Conservation (phyloP, 2,329 filamentous ascomycete species). For the Exophiala viscosa region DNA sequence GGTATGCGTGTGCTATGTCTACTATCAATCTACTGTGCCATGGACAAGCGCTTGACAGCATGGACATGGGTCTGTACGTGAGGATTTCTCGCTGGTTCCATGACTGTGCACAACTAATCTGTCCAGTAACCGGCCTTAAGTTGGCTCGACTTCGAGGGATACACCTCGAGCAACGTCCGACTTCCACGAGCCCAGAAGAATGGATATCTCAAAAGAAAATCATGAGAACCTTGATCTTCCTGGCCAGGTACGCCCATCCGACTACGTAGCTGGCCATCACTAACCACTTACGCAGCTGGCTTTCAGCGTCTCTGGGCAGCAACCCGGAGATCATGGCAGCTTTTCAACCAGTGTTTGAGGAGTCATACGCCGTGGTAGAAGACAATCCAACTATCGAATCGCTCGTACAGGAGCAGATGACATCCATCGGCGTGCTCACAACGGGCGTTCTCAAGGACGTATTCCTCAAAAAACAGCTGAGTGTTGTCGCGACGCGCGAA, state of each 20-base stretch:
- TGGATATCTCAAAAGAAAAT: conserved; percentile 2
- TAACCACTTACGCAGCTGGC: not conserved
- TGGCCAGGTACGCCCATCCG: not conserved
- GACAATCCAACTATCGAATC: not conserved
- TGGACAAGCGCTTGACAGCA: conserved; percentile 1
- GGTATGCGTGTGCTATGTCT: not conserved
- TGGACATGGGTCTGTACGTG: not conserved
- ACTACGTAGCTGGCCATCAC: not conserved
- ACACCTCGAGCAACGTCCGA: not conserved
- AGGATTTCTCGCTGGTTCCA: not conserved
- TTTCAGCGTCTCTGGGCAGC: not conserved
- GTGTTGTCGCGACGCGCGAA: not conserved
- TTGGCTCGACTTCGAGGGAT: not conserved
- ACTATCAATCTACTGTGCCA: conserved; percentile 1
- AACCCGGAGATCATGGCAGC: not conserved
- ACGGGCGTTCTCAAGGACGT: conserved; percentile 2
- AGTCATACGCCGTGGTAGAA: not conserved
- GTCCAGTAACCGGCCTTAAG: not conserved
- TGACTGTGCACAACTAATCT: not conserved
- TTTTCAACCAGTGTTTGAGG: not conserved
- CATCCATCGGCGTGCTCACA: not conserved
- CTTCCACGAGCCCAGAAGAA: not conserved
- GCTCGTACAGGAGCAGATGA: conserved; percentile 2
- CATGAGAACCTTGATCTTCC: conserved; percentile 4
- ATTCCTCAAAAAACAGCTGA: not conserved